phyloP scores from a whole-genome alignment of 2,329 filamentous ascomycete genomes.

The Calonectria multiphialidica region DNA sequence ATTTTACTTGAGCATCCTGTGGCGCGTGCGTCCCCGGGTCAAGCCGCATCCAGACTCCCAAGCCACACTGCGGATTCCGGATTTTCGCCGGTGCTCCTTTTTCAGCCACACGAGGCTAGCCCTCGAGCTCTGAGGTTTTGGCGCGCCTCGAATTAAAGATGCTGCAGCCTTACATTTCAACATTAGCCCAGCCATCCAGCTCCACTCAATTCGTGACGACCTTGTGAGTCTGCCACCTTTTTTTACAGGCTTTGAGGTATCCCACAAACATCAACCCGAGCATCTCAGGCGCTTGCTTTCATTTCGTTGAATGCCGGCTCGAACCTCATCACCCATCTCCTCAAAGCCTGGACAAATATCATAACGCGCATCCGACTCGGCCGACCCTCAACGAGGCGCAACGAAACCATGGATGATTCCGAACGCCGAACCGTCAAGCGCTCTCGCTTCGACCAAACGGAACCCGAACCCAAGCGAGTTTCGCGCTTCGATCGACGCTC shows the following conservation, averaged over 20 bases:
- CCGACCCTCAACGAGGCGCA: conserved; percentile 12
- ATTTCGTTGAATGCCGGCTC: background rate
- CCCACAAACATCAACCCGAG: background rate
- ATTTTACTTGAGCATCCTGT: background rate
- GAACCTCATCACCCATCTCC: background rate
- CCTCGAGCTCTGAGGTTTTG: background rate
- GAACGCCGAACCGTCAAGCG: conserved; percentile 81
- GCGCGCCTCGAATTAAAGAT: background rate
- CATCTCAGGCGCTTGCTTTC: conserved; percentile 1
- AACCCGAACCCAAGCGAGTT: conserved; percentile 79
- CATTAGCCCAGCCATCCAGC: conserved; percentile 19
- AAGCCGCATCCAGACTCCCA: background rate
- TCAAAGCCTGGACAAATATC: background rate
- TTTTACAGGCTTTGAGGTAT: background rate
- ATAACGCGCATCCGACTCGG: background rate
- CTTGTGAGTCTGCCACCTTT: conserved; percentile 21
- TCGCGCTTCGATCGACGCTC: conserved; percentile 95
- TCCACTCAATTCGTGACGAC: conserved; percentile 19
- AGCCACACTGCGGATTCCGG: conserved; percentile 4
- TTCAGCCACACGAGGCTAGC: conserved; percentile 22
- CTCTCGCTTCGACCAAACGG: conserved; percentile 94
- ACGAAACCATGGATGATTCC: conserved; percentile 74
- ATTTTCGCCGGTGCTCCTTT: conserved; percentile 14
- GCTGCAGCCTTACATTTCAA: conserved; percentile 18
- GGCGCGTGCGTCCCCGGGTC: background rate